Evolutionary conservation across 106 monocot genomes (phyloP).

Genomic region (Platanthera zijinensis): DNA sequence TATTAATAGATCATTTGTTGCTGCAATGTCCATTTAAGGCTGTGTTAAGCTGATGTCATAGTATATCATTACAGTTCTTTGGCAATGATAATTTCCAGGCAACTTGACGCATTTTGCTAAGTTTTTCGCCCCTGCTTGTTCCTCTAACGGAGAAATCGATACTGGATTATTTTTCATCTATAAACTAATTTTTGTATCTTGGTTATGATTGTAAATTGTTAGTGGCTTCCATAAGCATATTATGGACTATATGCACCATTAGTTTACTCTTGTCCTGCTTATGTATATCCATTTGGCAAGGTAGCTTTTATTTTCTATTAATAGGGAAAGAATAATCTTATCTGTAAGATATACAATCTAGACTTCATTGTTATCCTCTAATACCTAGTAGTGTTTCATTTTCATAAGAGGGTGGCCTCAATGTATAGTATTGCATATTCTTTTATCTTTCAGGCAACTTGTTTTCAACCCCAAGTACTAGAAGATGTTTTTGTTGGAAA

Average conservation of each 20-base stretch:
- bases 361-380: neutral
- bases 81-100: neutral
- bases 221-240: too few relatives aligned
- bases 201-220: too few relatives aligned
- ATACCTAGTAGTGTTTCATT: neutral
- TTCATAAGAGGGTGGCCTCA: neutral
- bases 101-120: too few relatives aligned
- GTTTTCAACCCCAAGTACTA: constrained; percentile 76
- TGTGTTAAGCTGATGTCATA: neutral
- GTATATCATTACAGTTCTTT: neutral
- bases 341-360: neutral
- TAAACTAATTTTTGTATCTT: too few relatives aligned
- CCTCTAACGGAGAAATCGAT: too few relatives aligned
- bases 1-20: neutral
- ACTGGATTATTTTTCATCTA: too few relatives aligned
- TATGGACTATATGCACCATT: too few relatives aligned
- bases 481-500: constrained; percentile 78
- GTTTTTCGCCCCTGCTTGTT: too few relatives aligned
- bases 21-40: neutral
- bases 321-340: neutral
- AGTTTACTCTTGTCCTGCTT: neutral
- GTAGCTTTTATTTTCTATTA: neutral
- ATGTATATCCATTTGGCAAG: neutral
- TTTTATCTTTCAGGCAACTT: constrained; percentile 58
- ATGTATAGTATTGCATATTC: neutral